These are phyloP conservation scores for Xylaria arbuscula DNA, from an alignment of 2,329 filamentous ascomycete genomes.

Conservation along the genomic window DNA sequence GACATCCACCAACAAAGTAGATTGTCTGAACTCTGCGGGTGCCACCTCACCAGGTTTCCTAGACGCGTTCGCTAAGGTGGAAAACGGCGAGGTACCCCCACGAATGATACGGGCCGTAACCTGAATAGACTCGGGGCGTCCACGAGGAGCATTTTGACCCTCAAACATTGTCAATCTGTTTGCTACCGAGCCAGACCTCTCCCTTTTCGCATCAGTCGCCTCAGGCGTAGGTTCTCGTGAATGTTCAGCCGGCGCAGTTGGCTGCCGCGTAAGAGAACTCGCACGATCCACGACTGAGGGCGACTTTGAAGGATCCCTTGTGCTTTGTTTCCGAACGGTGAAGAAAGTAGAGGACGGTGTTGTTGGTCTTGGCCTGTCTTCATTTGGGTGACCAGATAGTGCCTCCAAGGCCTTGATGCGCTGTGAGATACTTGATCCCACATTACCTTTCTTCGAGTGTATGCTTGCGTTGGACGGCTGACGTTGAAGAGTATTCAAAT, in stretches of 20 bases:
- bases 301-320: constrained; percentile 50
- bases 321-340: constrained; percentile 55
- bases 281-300: constrained; percentile 53
- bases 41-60: constrained; percentile 58
- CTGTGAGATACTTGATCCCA: constrained; percentile 91
- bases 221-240: constrained; percentile 46
- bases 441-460: constrained; percentile 78
- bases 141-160: constrained; percentile 54
- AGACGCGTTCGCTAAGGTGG: constrained; percentile 55
- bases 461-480: constrained; percentile 63
- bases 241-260: constrained; percentile 41
- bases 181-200: constrained; percentile 65
- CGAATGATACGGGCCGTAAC: constrained; percentile 87
- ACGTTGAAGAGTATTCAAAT: constrained; percentile 64
- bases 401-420: constrained; percentile 94
- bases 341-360: constrained; percentile 58
- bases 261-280: constrained; percentile 48
- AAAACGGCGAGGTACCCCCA: constrained; percentile 62
- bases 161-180: constrained; percentile 69
- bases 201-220: constrained; percentile 48
- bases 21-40: constrained; percentile 67
- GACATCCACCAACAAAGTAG: constrained; percentile 68
- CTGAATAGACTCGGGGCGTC: constrained; percentile 80
- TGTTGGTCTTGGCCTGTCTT: constrained; percentile 46
- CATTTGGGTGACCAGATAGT: constrained; percentile 63